Conservation (phyloP, 208 protist genomes). For the Strigomonas culicis region DNA sequence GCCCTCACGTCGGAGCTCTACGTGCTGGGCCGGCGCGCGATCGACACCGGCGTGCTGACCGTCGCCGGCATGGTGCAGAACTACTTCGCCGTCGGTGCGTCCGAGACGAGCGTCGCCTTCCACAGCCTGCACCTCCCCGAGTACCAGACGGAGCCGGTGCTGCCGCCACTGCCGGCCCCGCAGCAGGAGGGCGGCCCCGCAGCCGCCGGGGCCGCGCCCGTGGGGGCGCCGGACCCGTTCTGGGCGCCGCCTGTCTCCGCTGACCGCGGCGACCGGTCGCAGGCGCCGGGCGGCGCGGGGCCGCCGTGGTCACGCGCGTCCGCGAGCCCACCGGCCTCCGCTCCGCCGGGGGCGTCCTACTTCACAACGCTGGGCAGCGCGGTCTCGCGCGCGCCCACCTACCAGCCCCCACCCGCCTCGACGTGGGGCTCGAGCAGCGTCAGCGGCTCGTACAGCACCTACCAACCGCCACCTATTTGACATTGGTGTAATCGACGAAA, state of each 20-base stretch:
- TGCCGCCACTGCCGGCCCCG: conserved; percentile 49
- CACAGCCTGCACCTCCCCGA: conserved; percentile 37
- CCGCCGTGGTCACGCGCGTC: too few relatives aligned
- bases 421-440: not conserved
- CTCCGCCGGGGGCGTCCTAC: not conserved
- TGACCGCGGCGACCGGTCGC: not conserved
- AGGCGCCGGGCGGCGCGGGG: too few relatives aligned
- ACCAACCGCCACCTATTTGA: too few relatives aligned
- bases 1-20: conserved; percentile 62
- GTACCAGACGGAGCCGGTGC: conserved; percentile 39
- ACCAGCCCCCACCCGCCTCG: not conserved
- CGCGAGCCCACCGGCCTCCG: not conserved
- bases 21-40: conserved; percentile 43
- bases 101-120: conserved; percentile 39
- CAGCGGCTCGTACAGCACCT: not conserved
- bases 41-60: conserved; percentile 59
- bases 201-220: conserved; percentile 9
- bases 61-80: conserved; percentile 45
- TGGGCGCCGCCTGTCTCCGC: not conserved
- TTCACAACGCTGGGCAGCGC: too few relatives aligned
- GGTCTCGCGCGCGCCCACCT: not conserved
- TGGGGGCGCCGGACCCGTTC: not conserved
- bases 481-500: too few relatives aligned
- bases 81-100: conserved; percentile 46
- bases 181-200: conserved; percentile 31